These are phyloP conservation scores for Trichoderma cornu-damae DNA, from an alignment of 2,329 filamentous ascomycete species.

Conservation along the genomic window DNA sequence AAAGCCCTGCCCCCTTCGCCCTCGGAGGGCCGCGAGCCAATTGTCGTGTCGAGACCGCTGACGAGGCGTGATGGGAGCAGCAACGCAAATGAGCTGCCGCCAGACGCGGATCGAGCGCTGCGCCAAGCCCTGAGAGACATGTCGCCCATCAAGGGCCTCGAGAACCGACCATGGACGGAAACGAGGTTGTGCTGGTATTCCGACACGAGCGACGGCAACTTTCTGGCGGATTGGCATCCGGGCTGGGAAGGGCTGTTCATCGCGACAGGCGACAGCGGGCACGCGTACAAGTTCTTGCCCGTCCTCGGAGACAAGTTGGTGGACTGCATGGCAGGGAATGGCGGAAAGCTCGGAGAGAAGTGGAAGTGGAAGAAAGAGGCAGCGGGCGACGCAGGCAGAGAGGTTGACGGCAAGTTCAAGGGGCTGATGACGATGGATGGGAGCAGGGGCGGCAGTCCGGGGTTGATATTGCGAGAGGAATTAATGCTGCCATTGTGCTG, in stretches of 20 bases:
- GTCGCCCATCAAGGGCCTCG: slow-evolving; percentile 52
- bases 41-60: slow-evolving; percentile 35
- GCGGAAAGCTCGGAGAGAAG: slow-evolving; percentile 49
- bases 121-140: slow-evolving; percentile 56
- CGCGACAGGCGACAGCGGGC: slow-evolving; percentile 59
- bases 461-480: slow-evolving; percentile 44
- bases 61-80: slow-evolving; percentile 37
- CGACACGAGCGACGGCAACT: slow-evolving; percentile 66
- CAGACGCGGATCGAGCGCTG: slow-evolving; percentile 57
- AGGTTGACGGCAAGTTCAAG: slow-evolving; percentile 34
- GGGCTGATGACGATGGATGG: slow-evolving; percentile 49
- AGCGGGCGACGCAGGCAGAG: slow-evolving; percentile 32
- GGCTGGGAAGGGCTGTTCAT: slow-evolving; percentile 54
- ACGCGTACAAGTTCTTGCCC: slow-evolving; percentile 65
- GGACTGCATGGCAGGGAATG: slow-evolving; percentile 47
- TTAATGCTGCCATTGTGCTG: slow-evolving; percentile 25
- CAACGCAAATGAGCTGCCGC: slow-evolving; percentile 44
- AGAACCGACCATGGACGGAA: slow-evolving; percentile 53
- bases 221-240: slow-evolving; percentile 66
- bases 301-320: slow-evolving; percentile 59
- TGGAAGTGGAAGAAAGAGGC: slow-evolving; percentile 60
- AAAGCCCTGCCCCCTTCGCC: slow-evolving; percentile 32
- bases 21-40: slow-evolving; percentile 26
- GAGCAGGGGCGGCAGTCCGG: slow-evolving; percentile 45
- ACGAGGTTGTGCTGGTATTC: slow-evolving; percentile 72